Evolutionary conservation across 768 basidiomycete genomes (phyloP).

Genomic region (Naematelia aurantialba): DNA sequence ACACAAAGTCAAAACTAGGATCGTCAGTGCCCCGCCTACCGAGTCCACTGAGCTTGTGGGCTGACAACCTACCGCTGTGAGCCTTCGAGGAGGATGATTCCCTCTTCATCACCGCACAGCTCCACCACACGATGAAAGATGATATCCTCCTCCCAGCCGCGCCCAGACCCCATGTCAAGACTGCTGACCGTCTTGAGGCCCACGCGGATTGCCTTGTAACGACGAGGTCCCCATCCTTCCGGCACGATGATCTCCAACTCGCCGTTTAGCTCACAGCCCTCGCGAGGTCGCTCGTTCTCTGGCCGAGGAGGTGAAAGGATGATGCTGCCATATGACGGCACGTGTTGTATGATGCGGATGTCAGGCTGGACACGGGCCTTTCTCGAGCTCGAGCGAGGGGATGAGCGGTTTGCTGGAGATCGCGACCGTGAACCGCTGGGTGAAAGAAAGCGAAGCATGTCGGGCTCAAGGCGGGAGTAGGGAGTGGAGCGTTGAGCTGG

Average conservation of each 20-base stretch:
- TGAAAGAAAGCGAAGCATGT: background rate
- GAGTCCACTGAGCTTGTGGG: background rate
- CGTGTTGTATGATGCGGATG: background rate
- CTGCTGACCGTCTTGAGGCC: conserved; percentile 14
- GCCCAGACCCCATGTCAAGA: conserved; percentile 19
- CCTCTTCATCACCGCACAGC: conserved; percentile 23
- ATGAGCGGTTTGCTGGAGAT: background rate
- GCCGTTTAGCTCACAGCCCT: conserved; percentile 22
- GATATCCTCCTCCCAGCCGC: conserved; percentile 29
- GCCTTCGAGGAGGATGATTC: conserved; percentile 38
- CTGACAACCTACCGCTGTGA: conserved; percentile 28
- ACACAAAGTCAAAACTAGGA: conserved; percentile 35
- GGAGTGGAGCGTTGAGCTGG: no score
- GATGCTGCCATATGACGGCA: conserved; percentile 12
- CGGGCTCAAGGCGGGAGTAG: no score
- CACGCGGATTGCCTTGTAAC: conserved; percentile 22
- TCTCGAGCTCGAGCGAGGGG: background rate
- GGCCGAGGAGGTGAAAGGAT: conserved; percentile 13
- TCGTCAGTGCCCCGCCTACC: no score
- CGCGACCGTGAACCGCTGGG: background rate
- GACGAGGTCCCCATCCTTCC: background rate
- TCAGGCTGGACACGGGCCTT: background rate
- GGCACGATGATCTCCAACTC: conserved; percentile 29
- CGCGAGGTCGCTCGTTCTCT: conserved; percentile 5
- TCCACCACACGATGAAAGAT: conserved; percentile 36